A percentile compares a stretch with the other conserved stretches of the same genome.
Evolutionary conservation across 2,329 filamentous ascomycete genomes (phyloP).

Genomic region (Phialocephala sp.): DNA sequence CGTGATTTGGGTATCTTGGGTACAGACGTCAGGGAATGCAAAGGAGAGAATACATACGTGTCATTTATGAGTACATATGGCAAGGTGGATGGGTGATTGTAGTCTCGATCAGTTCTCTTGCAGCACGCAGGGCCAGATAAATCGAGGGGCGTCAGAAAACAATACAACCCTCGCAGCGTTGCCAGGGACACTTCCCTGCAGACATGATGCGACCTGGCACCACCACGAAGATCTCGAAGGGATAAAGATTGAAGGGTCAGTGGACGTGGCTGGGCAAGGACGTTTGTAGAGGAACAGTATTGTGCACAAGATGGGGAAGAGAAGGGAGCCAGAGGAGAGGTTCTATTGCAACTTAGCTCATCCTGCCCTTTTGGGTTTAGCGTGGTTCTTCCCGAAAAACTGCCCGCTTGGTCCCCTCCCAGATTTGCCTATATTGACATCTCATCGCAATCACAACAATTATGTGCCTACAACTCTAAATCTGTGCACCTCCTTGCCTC

Average conservation of each 20-base stretch:
- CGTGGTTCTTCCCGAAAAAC: background rate
- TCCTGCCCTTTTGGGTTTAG: background rate
- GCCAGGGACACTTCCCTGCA: conserved; percentile 3
- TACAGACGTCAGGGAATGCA: background rate
- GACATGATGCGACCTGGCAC: background rate
- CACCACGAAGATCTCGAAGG: too few relatives aligned
- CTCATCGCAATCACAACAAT: conserved; percentile 4
- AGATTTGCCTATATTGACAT: background rate
- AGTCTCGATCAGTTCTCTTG: background rate
- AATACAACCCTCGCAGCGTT: background rate
- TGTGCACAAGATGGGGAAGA: background rate
- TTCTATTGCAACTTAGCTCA: background rate
- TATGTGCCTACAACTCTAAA: background rate
- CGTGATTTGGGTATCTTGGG: background rate
- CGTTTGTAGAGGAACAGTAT: background rate
- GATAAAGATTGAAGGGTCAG: too few relatives aligned
- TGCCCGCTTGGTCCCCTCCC: conserved; percentile 1
- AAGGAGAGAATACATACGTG: background rate
- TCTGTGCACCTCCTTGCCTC: background rate
- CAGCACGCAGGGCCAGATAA: background rate
- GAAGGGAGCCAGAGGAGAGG: background rate
- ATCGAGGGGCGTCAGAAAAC: conserved; percentile 4
- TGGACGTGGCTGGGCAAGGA: too few relatives aligned
- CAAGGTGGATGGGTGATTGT: background rate
- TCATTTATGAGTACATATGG: background rate